A percentile compares a stretch with the other conserved stretches of the same genome.
These are phyloP conservation scores for Eucalyptus pumila DNA, from an alignment of 345 rosid species.

Conservation along the genomic window DNA sequence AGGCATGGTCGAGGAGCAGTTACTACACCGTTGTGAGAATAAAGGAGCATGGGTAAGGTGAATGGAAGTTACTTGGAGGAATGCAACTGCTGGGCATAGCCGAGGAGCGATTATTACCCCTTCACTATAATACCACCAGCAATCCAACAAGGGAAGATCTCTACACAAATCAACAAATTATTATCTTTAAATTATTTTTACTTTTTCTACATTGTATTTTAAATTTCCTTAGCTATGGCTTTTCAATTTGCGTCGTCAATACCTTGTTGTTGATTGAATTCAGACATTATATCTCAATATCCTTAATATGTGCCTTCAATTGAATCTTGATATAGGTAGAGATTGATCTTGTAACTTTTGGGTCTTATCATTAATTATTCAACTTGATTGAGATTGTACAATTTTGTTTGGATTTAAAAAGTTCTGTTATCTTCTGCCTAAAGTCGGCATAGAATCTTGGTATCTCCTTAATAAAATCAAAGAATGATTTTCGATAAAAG, in stretches of 20 bases:
- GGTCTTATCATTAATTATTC: rapidly evolving
- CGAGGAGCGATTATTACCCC: neutral
- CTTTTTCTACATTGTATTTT: neutral
- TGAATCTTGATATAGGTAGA: no score
- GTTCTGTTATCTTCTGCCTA: neutral
- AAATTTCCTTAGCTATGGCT: neutral
- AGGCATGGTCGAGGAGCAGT: neutral
- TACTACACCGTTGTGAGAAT: neutral
- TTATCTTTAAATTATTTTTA: no score
- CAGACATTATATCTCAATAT: neutral
- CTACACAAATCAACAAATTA: neutral
- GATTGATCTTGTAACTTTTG: neutral
- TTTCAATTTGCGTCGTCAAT: no score
- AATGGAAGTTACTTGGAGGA: no score
- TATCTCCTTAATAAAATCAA: no score
- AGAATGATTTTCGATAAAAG: neutral
- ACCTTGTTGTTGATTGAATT: neutral
- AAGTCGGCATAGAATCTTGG: no score
- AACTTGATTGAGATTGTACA: no score
- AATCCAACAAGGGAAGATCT: neutral
- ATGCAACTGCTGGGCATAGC: neutral
- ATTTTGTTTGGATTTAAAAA: neutral
- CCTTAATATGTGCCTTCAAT: no score
- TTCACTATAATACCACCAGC: neutral
- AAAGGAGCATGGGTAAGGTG: no score